Base-by-base conservation (phyloP, 202 grass and related monocot genomes). In the Carex arenaria region DNA sequence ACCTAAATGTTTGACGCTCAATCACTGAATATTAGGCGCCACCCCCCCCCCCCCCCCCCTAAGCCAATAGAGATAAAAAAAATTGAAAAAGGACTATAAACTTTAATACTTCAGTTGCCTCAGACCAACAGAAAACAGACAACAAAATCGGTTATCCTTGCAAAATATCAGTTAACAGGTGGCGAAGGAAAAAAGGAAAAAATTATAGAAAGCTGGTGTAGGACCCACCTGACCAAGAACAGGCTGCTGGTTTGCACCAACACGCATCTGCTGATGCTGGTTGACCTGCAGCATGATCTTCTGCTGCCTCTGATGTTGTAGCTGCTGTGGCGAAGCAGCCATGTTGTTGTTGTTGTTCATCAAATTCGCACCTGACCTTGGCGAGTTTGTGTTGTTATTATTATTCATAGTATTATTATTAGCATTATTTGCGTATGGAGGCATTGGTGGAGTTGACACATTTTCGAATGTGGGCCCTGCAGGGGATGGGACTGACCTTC, bases 381-480 rank as follows among this genome's bases (percentile, higher is more conserved):
- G 93, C 26, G 93, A 95, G 89, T 93, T 95, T 14, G 86, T 86
- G 87, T 68, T 81, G 4, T 63, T 63, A 61, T 18, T 82, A 82
- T 69, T 82, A 68, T 82, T 82, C 36, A 82, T 31, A 30, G 45
- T 32, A 67, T 65, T 65, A 69, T 67, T 82, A 82, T 53, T 82
- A 82, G 61, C 34, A 66, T 55, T 82, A 32, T 64, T 67, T 81
- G 78, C 0, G 47, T 64, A 64, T 64, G 92, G 91, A 20, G 95
- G 82, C 89, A 98, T 92, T 40, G 95, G 89, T 85, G 95, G 95
- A 55, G 95, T 98, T 5, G 89, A 95, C 63, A 91, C 92, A 78
- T 91, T 95, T 60, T 98, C 91, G 19, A 98, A 98, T 77, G 89
- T 90, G 73, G 87, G 81, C 45, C 82, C 82, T 87, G 87, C 91